phyloP scores from a whole-genome alignment of 345 rosid genomes.

The Eucalyptus regnans region DNA sequence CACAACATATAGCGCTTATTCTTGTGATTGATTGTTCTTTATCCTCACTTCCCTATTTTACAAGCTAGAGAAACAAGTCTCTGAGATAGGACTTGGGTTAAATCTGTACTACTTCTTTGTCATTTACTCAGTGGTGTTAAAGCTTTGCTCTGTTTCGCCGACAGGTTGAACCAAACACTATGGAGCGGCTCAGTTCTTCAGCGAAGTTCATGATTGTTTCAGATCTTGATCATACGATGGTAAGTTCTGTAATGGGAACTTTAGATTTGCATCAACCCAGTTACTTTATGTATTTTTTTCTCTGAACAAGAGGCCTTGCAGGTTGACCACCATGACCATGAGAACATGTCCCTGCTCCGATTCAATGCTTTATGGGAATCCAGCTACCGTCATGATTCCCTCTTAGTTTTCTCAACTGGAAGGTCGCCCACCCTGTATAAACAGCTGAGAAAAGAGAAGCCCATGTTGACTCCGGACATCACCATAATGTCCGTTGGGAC shows the following conservation, averaged over 20 bases:
- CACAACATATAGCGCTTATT: background rate
- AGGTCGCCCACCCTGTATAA: slow-evolving; percentile 84
- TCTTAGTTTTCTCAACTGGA: slow-evolving; percentile 90
- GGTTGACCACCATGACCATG: slow-evolving; percentile 96
- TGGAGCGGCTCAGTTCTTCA: slow-evolving; percentile 59
- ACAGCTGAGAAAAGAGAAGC: slow-evolving; percentile 67
- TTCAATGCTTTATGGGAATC: slow-evolving; percentile 90
- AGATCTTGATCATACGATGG: slow-evolving; percentile 98
- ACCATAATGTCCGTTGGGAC: slow-evolving; percentile 98
- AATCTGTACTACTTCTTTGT: background rate
- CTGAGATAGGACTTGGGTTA: background rate
- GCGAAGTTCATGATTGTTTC: slow-evolving; percentile 94
- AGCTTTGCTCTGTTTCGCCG: background rate
- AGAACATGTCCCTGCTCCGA: slow-evolving; percentile 67
- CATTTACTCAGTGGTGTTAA: background rate
- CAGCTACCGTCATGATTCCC: slow-evolving; percentile 66
- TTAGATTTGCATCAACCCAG: background rate
- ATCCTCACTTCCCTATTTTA: background rate
- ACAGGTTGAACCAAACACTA: slow-evolving; percentile 1
- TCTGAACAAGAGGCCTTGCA: slow-evolving; percentile 1
- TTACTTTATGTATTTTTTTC: background rate
- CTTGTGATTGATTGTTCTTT: background rate
- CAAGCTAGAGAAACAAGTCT: background rate
- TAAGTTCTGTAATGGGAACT: background rate
- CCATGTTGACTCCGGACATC: slow-evolving; percentile 90